A percentile compares a stretch with the other conserved stretches of the same genome.
Conservation (phyloP, 169 alveolate genomes). For the Besnoitia besnoiti region DNA sequence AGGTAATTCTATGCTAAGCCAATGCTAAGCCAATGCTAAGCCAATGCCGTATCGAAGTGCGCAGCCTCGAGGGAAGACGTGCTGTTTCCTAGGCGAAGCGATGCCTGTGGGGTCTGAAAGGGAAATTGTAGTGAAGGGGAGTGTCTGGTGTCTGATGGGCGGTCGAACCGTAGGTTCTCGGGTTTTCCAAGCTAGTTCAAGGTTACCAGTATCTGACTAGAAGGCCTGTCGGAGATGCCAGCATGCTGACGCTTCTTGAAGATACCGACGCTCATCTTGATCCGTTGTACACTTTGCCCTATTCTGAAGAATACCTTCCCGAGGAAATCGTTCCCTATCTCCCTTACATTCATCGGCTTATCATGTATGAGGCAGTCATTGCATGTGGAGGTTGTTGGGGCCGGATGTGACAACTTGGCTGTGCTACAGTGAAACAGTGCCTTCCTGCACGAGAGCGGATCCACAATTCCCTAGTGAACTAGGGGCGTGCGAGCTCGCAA, state of each 20-base stretch:
- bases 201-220: neutral
- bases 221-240: neutral
- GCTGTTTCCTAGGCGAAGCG: too few relatives aligned
- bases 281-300: neutral
- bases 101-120: too few relatives aligned
- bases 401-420: neutral
- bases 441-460: too few relatives aligned
- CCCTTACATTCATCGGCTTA: conserved; percentile 28
- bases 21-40: too few relatives aligned
- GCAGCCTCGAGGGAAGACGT: too few relatives aligned
- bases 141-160: neutral
- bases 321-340: conserved; percentile 1
- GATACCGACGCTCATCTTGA: neutral
- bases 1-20: too few relatives aligned
- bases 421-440: too few relatives aligned
- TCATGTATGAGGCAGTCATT: neutral
- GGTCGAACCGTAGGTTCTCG: neutral
- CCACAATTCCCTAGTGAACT: too few relatives aligned
- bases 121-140: neutral
- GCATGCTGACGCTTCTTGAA: neutral
- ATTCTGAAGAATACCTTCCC: neutral
- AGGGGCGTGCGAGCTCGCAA: too few relatives aligned
- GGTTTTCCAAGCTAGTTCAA: neutral
- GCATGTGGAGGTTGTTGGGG: neutral
- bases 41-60: too few relatives aligned